phyloP scores from a whole-genome alignment of 1,284 basidiomycete species.

The Cryptococcus hybrid region DNA sequence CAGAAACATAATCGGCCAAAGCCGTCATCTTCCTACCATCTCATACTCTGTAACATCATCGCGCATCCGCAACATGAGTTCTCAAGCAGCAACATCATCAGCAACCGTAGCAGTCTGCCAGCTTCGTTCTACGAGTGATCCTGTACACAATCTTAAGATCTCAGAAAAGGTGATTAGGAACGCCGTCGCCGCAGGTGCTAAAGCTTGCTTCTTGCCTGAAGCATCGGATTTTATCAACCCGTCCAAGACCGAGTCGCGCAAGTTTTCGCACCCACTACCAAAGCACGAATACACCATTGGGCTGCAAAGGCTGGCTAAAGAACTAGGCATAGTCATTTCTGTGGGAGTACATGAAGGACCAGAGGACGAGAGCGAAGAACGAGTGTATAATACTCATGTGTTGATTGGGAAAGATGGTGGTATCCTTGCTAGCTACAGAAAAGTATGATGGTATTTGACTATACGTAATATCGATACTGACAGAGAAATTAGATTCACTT shows the following conservation, averaged over 20 bases:
- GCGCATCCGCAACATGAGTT: background rate
- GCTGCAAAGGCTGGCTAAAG: constrained; percentile 47
- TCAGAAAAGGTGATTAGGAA: constrained; percentile 47
- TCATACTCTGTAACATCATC: background rate
- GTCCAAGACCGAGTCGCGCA: constrained; percentile 34
- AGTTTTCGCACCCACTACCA: constrained; percentile 33
- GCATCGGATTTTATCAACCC: constrained; percentile 56
- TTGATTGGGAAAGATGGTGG: constrained; percentile 50
- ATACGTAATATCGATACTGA: background rate
- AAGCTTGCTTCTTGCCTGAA: constrained; percentile 54
- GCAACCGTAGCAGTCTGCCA: constrained; percentile 34
- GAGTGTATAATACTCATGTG: constrained; percentile 54
- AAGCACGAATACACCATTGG: constrained; percentile 36
- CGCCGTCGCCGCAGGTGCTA: constrained; percentile 49
- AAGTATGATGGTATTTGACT: constrained; percentile 30
- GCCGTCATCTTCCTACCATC: background rate
- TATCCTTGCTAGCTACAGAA: constrained; percentile 49
- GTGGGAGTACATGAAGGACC: constrained; percentile 55
- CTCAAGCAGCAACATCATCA: background rate
- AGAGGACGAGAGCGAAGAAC: constrained; percentile 32
- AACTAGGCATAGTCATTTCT: constrained; percentile 48
- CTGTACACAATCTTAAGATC: constrained; percentile 40
- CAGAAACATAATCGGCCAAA: too few species aligned
- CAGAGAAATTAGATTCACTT: constrained; percentile 49
- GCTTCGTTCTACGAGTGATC: constrained; percentile 38